A percentile compares a stretch with the other conserved stretches of the same genome.
Evolutionary conservation across 495 filamentous ascomycete genomes (phyloP).

Genomic region (Aspergillus diversus): DNA sequence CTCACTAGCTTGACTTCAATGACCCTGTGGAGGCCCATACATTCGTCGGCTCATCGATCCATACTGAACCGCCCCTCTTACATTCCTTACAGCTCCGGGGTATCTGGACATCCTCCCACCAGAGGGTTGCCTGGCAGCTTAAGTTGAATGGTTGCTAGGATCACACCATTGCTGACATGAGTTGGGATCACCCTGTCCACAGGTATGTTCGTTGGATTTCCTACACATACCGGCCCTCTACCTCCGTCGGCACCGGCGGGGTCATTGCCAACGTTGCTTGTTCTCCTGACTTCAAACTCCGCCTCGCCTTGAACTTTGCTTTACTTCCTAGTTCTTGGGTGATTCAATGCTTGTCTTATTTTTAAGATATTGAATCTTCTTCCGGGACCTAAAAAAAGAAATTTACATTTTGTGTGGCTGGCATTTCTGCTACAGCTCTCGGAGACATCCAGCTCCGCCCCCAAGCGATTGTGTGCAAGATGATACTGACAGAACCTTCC

Average conservation of each 20-base stretch:
- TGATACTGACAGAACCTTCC: conserved; percentile 44
- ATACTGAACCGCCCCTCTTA: conserved; percentile 32
- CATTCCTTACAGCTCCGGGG: conserved; percentile 38
- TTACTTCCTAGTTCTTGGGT: neutral
- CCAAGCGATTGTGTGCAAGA: conserved; percentile 16
- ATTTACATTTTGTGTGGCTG: conserved; percentile 7
- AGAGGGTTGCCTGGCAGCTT: conserved; percentile 45
- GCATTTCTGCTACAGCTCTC: conserved; percentile 6
- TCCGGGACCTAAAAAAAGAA: neutral
- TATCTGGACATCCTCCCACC: conserved; percentile 23
- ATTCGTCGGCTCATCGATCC: conserved; percentile 31
- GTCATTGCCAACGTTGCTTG: conserved; percentile 18
- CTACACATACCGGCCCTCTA: conserved; percentile 11
- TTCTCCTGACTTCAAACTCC: neutral
- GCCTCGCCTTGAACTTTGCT: neutral
- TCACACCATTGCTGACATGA: conserved; percentile 61
- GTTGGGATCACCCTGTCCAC: conserved; percentile 72
- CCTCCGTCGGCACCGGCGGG: conserved; percentile 27
- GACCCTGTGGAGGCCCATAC: conserved; percentile 31
- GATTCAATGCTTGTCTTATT: neutral
- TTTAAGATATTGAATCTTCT: neutral
- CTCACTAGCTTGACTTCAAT: conserved; percentile 53
- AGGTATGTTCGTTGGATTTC: conserved; percentile 57
- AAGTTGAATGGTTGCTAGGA: conserved; percentile 49
- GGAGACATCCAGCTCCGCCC: conserved; percentile 21